Evolutionary conservation across 306 rosid genomes (phyloP), one percentile per base, ranked within the genome.

Genomic region (Malus asiatica): DNA sequence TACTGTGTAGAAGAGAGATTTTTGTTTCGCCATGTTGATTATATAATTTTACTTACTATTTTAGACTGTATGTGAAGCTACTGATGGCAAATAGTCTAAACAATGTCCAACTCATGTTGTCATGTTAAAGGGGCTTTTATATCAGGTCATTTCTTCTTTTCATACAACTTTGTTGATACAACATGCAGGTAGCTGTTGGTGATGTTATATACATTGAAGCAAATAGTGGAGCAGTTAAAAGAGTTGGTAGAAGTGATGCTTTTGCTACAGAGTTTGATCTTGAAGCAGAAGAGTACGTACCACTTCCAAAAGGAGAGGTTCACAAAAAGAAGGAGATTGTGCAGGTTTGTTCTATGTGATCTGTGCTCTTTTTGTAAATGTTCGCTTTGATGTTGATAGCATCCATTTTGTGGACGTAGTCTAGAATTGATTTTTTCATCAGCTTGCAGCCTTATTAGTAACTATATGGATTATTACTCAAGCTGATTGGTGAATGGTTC

Each of bases 241-340:
- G 97, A 79, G 98, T 95, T 18, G 98, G 98, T 19, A 86, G 98
- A 81, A 92, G 98, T 87, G 98, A 92, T 79, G 97, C 98, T 77
- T 95, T 88, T 87, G 98, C 98, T 68, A 89, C 98, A 8, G 97
- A 95, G 81, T 95, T 92, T 78, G 98, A 95, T 86, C 97, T 95
- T 72, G 98, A 95, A 79, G 98, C 98, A 45, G 98, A 95, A 76
- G 98, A 95, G 80, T 95, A 95, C 78, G 97, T 95, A 73, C 97
- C 98, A 61, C 97, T 95, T 84, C 97, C 98, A 42, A 95, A 95
- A 88, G 98, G 98, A 66, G 98, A 95, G 87, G 98, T 95, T 84
- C 98, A 95, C 84, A 95, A 95, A 67, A 92, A 89, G 85, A 95
- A 95, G 80, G 98, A 95, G 83, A 92, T 95, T 79, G 97, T 95